Evolutionary conservation across 1,139 yeast genomes (phyloP), one percentile per base, ranked within the genome.

Genomic region (Candida sojae): DNA sequence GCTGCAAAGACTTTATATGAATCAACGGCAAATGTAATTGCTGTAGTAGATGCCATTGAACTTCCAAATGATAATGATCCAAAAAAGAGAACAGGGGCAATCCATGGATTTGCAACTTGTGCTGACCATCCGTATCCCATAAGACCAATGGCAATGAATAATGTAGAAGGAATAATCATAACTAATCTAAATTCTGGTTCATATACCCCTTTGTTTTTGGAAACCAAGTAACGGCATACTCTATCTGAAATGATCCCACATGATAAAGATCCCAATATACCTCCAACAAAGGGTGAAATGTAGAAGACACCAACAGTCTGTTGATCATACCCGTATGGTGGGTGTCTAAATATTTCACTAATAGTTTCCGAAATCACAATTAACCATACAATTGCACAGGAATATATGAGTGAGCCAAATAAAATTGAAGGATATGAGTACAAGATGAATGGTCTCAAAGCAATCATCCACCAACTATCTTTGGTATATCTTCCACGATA

Each of bases 111-210:
- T 21, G 70, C 57, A 1, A 59, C 70, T 31, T 69, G 62, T 0
- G 83, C 61, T 2, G 84, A 69, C 86, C 86, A 82, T 2, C 88
- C 88, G 57, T 79, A 83, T 2, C 86, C 87, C 71, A 82, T 75
- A 45, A 82, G 65, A 1, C 87, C 88, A 43, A 70, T 54, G n/a
- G 62, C 53, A 41, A 78, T 70, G 38, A 79, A 61, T 23, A 79
- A 66, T 0, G 84, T 58, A 6, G 84, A 55, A 1, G 85, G 84
- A 6, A 78, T 45, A 32, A 80, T 65, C 86, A 82, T 80, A 17
- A 81, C 50, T 38, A 83, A 66, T 41, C 88, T 70, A 57, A 77
- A 82, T 59, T 83, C 88, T 2, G 88, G 87, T 64, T 83, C 88
- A 60, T 82, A 83, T 11, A 79, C 63, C 2, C 87, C 87, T 33